A percentile compares a stretch with the other conserved stretches of the same genome.
Evolutionary conservation across 2,329 filamentous ascomycete genomes (phyloP).

Genomic region (Xylaria sp.): DNA sequence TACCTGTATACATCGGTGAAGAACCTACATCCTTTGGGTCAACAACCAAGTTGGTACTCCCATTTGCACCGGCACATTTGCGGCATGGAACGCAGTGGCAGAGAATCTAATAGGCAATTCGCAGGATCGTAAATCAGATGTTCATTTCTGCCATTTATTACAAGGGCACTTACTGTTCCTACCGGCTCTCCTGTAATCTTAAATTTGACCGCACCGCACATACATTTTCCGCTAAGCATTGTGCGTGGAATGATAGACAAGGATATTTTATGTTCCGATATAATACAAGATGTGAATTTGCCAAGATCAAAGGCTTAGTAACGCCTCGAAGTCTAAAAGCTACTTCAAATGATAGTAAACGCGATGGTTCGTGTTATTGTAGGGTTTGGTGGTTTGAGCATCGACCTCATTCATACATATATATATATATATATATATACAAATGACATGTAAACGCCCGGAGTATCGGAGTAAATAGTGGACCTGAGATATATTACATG

Average conservation of each 20-base stretch:
- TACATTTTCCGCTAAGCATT: constrained; percentile 29
- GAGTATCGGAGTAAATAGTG: constrained; percentile 20
- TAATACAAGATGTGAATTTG: not conserved
- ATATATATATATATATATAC: constrained; percentile 2
- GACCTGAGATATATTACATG: constrained; percentile 1
- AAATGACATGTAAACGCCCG: not conserved
- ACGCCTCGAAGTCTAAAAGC: not conserved
- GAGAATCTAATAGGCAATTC: constrained; percentile 14
- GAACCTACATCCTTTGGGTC: constrained; percentile 23
- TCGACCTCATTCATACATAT: not conserved
- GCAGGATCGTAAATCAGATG: not conserved
- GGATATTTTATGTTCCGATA: not conserved
- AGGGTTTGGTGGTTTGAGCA: no score
- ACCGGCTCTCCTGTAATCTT: constrained; percentile 28
- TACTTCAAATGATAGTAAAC: not conserved
- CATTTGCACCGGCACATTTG: constrained; percentile 29
- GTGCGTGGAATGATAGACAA: not conserved
- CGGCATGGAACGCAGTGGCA: constrained; percentile 30
- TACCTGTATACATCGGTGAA: not conserved
- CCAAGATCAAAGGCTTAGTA: not conserved
- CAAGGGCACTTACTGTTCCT: constrained; percentile 14
- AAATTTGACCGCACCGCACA: constrained; percentile 29
- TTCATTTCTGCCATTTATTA: not conserved
- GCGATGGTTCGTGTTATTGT: not conserved
- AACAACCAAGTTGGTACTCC: constrained; percentile 31